Conservation (phyloP, 768 basidiomycete genomes). For the Leccinum variicolor region DNA sequence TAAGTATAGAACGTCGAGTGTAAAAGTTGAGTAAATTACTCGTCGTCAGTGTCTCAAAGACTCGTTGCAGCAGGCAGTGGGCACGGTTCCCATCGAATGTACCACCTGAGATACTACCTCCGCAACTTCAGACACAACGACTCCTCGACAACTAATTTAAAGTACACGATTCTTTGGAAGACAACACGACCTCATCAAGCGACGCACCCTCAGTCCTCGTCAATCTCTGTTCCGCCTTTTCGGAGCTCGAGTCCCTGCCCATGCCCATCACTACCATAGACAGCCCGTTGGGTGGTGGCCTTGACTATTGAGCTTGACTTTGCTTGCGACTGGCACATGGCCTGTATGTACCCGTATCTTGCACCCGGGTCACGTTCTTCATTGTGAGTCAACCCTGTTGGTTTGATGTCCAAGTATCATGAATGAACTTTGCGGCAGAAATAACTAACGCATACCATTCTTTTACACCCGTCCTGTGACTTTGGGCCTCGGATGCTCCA, state of each 20-base stretch:
- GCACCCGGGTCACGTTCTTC: constrained; percentile 53
- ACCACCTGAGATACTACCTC: too few species aligned
- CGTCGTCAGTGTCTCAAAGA: too few species aligned
- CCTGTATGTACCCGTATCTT: too few species aligned
- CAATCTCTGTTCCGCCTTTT: constrained; percentile 64
- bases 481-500: constrained; percentile 95
- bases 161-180: too few species aligned
- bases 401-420: neutral
- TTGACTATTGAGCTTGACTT: too few species aligned
- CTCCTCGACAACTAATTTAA: too few species aligned
- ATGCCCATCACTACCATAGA: constrained; percentile 92
- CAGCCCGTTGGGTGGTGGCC: constrained; percentile 41
- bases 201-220: constrained; percentile 71
- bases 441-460: constrained; percentile 93
- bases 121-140: too few species aligned
- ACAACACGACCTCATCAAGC: constrained; percentile 64
- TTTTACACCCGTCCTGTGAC: constrained; percentile 98
- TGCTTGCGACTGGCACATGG: too few species aligned
- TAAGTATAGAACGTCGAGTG: too few species aligned
- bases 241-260: constrained; percentile 74
- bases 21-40: too few species aligned
- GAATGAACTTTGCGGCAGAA: constrained; percentile 50
- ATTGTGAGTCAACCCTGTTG: constrained; percentile 46
- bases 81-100: too few species aligned
- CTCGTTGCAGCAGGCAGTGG: too few species aligned